Percentiles rank a stretch among this genome's conserved stretches.
Evolutionary conservation across 164 flowering plant genomes (phyloP).

Genomic region (Paratinospora sagittata): DNA sequence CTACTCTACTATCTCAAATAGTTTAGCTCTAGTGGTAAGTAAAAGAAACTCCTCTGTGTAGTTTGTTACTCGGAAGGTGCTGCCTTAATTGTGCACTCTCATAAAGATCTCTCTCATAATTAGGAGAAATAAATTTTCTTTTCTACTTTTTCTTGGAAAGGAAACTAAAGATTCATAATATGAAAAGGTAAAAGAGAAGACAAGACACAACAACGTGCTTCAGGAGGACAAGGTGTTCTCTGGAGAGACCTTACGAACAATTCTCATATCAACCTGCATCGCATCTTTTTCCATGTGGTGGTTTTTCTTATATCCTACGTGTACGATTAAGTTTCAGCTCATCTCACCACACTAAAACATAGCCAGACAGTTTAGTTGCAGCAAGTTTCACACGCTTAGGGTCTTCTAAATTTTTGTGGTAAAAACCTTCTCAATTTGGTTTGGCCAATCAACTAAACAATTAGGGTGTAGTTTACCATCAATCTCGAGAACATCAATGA

Average conservation of each 20-base stretch:
- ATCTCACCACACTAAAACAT: neutral
- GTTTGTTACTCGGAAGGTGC: neutral
- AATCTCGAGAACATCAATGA: too few species aligned
- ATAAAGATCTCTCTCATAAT: neutral
- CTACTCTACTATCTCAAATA: neutral
- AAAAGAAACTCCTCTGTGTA: neutral
- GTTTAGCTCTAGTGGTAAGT: neutral
- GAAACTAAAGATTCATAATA: too few species aligned
- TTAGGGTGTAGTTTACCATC: neutral
- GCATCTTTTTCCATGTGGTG: neutral
- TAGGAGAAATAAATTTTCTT: neutral
- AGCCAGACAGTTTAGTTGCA: neutral
- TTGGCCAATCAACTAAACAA: neutral
- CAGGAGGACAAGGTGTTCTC: too few species aligned
- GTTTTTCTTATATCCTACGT: neutral
- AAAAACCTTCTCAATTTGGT: neutral
- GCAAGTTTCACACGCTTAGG: neutral
- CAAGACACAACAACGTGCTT: too few species aligned
- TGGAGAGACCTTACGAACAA: too few species aligned
- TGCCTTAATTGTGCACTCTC: neutral
- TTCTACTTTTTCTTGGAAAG: too few species aligned
- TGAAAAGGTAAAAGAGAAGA: too few species aligned
- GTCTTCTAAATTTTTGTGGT: neutral
- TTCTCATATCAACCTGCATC: neutral
- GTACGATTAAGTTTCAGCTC: neutral